phyloP scores from a whole-genome alignment of 176 grass and related monocot genomes.

The Typha latifolia region DNA sequence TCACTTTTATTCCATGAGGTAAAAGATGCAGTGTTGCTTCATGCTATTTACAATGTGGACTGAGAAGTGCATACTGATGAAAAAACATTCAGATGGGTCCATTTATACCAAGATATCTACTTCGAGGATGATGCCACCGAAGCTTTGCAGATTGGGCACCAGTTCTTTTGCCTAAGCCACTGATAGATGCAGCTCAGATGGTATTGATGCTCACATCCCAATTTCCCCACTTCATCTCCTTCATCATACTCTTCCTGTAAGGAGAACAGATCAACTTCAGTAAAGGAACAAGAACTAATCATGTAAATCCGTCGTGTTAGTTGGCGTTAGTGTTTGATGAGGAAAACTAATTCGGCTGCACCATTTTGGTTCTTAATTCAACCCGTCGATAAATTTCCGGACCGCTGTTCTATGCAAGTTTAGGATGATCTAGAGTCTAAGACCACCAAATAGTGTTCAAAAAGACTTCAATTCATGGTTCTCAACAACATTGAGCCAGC shows the following conservation, averaged over 20 bases:
- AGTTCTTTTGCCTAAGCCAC: conserved; percentile 68
- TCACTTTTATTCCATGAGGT: neutral
- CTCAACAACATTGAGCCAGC: too few relatives aligned
- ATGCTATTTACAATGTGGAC: neutral
- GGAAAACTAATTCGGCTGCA: too few relatives aligned
- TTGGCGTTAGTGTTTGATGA: neutral
- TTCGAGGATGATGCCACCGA: conserved; percentile 15
- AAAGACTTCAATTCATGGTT: too few relatives aligned
- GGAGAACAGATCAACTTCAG: too few relatives aligned
- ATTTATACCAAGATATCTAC: neutral
- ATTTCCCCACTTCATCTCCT: conserved; percentile 37
- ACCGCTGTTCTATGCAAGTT: too few relatives aligned
- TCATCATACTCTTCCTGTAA: conserved; percentile 53
- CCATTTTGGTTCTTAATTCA: too few relatives aligned
- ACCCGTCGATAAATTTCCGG: too few relatives aligned
- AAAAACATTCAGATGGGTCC: neutral
- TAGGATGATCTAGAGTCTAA: too few relatives aligned
- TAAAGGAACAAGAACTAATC: neutral
- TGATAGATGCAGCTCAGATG: conserved; percentile 51
- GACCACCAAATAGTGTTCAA: too few relatives aligned
- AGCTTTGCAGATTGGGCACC: conserved; percentile 62
- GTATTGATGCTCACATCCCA: conserved; percentile 57
- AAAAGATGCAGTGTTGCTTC: neutral
- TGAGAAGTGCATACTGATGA: neutral
- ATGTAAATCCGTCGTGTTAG: neutral